These are phyloP conservation scores for Claviceps humidiphila DNA, from an alignment of 2,329 filamentous ascomycete genomes.

Conservation along the genomic window DNA sequence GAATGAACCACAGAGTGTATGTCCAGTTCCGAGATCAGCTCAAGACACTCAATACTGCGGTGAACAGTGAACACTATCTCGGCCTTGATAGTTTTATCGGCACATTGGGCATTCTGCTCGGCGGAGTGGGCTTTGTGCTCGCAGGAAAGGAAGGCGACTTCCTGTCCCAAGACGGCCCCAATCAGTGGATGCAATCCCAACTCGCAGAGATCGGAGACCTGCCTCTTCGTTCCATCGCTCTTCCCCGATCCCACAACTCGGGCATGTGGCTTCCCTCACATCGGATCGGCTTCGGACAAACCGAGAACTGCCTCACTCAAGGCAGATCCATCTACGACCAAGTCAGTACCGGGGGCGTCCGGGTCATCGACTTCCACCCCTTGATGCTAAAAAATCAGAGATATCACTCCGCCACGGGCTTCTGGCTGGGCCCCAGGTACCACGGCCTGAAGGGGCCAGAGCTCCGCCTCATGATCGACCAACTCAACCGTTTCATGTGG, in stretches of 20 bases:
- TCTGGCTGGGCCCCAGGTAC: slow-evolving; percentile 4
- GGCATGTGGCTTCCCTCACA: slow-evolving; percentile 13
- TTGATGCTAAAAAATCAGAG: background rate
- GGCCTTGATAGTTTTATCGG: slow-evolving; percentile 7
- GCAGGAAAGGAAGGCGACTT: slow-evolving; percentile 19
- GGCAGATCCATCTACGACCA: slow-evolving; percentile 11
- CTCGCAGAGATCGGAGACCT: slow-evolving; percentile 14
- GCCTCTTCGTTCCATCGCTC: slow-evolving; percentile 16
- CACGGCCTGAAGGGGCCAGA: slow-evolving; percentile 15
- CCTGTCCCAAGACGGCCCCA: slow-evolving; percentile 7
- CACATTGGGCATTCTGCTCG: slow-evolving; percentile 6
- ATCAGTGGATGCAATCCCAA: slow-evolving; percentile 18
- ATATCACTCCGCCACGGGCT: slow-evolving; percentile 13
- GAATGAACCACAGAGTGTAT: slow-evolving; percentile 3
- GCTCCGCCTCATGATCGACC: slow-evolving; percentile 15
- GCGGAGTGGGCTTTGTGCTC: slow-evolving; percentile 16
- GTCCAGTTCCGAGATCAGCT: slow-evolving; percentile 14
- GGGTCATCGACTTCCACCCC: slow-evolving; percentile 18
- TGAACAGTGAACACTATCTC: slow-evolving; percentile 7
- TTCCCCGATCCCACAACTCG: slow-evolving; percentile 20
- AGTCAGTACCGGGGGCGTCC: slow-evolving; percentile 15
- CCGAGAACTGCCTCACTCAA: slow-evolving; percentile 15
- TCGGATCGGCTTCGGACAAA: slow-evolving; percentile 4
- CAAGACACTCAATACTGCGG: slow-evolving; percentile 10
- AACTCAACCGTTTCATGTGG: slow-evolving; percentile 17